Evolutionary conservation across 164 flowering plant species (phyloP), one percentile per base, ranked within the genome.

Genomic region (Litsea cubeba): DNA sequence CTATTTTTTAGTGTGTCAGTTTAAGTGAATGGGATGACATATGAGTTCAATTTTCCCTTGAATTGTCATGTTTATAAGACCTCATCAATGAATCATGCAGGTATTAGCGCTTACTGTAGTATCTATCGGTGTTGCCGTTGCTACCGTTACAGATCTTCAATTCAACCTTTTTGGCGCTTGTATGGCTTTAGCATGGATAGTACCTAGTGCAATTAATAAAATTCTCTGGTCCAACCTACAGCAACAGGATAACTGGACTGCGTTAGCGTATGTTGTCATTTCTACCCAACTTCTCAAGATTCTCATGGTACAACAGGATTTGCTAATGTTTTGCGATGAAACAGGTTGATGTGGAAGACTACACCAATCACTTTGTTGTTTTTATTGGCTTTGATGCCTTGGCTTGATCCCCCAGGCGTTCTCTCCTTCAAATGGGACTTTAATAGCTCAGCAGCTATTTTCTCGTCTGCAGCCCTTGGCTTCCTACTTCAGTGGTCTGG

Each of bases 401-500:
- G 85, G 83, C 91, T 95, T 63, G 99, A 95, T 69, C 99, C 99
- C 3, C 97, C 99, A 0, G 97, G 99, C 46, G 84, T 84, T 49
- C 81, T 91, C 46, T 88, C 95, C 49, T 95, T 88, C 63, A 26
- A 87, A n/a, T 95, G 99, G 99, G 84, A 77, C 82, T 74, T 78
- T 62, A 60, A 46, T 40, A 95, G 86, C 77, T 84, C 97, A 22
- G 68, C 80, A 54, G 91, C 88, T 12, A 90, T 95, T 76, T 79
- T 91, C 25, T 22, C 83, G 69, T 95, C 99, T 11, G 97, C 97
- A 32, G 67, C 88, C 74, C 90, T 95, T 60, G 99, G 99, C 12
- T 95, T 95, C 83, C 84, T 95, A 78, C 96, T 95, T 79, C 99
- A 95, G 81, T 95, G 99, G 97, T 95, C 99, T n/a, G 99, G 97